Evolutionary conservation across 1,284 basidiomycete species (phyloP).

Genomic region (Coniferiporia weirii): DNA sequence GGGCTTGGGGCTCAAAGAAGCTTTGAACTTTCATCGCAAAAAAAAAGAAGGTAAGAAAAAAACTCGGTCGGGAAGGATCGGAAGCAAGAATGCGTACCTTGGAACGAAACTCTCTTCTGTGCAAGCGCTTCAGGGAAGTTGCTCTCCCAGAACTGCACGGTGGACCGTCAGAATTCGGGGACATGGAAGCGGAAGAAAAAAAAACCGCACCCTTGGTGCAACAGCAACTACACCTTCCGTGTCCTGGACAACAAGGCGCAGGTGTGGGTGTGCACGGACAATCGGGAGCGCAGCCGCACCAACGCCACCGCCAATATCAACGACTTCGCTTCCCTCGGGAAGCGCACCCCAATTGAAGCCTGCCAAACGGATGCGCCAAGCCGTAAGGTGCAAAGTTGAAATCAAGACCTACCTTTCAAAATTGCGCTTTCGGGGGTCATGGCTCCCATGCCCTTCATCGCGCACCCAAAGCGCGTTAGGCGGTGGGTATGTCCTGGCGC

Average conservation of each 20-base stretch:
- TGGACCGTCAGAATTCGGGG: background rate
- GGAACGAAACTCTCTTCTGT: constrained; percentile 23
- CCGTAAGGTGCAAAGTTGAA: too few relatives aligned
- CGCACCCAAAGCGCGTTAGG: constrained; percentile 30
- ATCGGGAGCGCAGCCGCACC: constrained; percentile 19
- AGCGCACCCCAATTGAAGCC: constrained; percentile 19
- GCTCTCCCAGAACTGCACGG: constrained; percentile 24
- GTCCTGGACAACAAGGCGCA: constrained; percentile 23
- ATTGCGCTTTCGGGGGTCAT: constrained; percentile 8
- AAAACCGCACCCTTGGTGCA: constrained; percentile 1
- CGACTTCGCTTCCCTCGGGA: constrained; percentile 12
- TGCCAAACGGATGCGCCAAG: background rate
- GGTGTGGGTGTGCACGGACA: constrained; percentile 7
- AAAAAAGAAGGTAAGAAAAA: background rate
- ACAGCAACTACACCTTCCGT: constrained; percentile 6
- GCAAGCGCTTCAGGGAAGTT: constrained; percentile 22
- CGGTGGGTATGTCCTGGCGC: constrained; percentile 27
- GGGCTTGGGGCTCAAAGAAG: constrained; percentile 14
- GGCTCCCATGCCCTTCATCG: constrained; percentile 29
- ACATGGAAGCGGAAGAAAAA: background rate
- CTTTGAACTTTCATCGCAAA: constrained; percentile 3
- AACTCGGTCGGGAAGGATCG: too few relatives aligned
- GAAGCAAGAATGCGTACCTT: constrained; percentile 7
- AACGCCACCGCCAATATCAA: constrained; percentile 24
- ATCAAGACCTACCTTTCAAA: background rate